A percentile compares a stretch with the other conserved stretches of the same genome.
phyloP scores from a whole-genome alignment of 495 filamentous ascomycete genomes.

The Daldinia decipiens region DNA sequence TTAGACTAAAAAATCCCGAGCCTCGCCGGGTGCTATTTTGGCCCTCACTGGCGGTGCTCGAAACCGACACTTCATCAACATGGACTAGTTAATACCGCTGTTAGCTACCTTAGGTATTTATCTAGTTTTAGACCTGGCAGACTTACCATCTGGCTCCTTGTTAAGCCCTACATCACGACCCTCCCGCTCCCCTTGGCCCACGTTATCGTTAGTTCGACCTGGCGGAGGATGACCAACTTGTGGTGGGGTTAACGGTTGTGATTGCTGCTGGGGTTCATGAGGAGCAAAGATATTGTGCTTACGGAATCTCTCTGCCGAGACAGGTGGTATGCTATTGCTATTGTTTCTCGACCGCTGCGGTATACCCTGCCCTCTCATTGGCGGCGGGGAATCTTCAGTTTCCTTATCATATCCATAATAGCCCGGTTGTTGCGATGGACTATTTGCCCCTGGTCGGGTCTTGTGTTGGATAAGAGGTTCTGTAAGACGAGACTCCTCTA shows the following conservation, averaged over 20 bases:
- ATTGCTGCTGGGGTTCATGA: conserved; percentile 23
- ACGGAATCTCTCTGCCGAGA: conserved; percentile 53
- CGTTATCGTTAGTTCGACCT: conserved; percentile 14
- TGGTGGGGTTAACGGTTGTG: conserved; percentile 33
- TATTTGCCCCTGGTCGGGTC: conserved; percentile 50
- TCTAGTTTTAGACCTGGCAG: background rate
- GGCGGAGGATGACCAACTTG: conserved; percentile 34
- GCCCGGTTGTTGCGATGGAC: conserved; percentile 49
- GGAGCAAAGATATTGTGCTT: conserved; percentile 44
- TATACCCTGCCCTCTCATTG: conserved; percentile 3
- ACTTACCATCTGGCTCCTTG: conserved; percentile 42
- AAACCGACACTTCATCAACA: conserved; percentile 40
- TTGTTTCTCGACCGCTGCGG: conserved; percentile 39
- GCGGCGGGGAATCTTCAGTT: conserved; percentile 45
- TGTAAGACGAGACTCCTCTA: conserved; percentile 57
- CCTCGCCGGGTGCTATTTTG: conserved; percentile 34
- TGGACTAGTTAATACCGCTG: conserved; percentile 21
- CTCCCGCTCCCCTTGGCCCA: conserved; percentile 10
- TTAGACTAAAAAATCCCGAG: conserved; percentile 36
- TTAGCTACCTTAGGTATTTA: conserved; percentile 2
- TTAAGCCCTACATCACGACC: conserved; percentile 18
- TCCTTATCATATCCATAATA: conserved; percentile 59
- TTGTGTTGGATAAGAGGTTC: conserved; percentile 56
- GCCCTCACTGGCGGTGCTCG: conserved; percentile 41
- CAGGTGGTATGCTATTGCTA: conserved; percentile 50